Base-by-base conservation (phyloP, 371 early-diverging fungal species). In the Mortierella polycephala region DNA sequence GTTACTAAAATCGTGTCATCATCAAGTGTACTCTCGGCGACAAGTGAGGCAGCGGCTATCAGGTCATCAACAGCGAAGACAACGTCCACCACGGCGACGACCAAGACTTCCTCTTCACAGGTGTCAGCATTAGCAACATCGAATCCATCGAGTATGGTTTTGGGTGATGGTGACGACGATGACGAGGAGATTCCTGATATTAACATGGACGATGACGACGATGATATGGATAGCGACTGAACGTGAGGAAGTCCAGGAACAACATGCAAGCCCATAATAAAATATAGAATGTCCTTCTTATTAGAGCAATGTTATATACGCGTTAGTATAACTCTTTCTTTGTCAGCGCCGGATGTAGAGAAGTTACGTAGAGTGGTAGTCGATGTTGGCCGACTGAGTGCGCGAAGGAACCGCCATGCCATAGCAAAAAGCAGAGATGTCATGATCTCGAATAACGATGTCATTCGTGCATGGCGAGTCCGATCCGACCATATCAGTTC, bases 181-280 rank as follows among this genome's bases (percentile, higher is more conserved):
- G 71, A 75, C 18, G 40, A 62, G 13, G 71, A 62, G 44, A 75
- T 75, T 18, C 76, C 76, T 6, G 67, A 61, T 7, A 75, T 75
- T 20, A 67, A 70, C 39, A 75, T 75, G 71, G 76, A 71, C 7
- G 76, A 75, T 37, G 75, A 71, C 30, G 67, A 67, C n/a, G 74
- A 74, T 18, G 74, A 74, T 37, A 71, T 70, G 71, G 76, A 71
- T 59, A 71, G 71, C 71, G 70, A 75, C 7, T 69, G 62, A 50
- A 46, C n/a, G 20, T 51, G 14, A 47, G 14, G 18, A 16, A 7
- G 8, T 20, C 9, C 45, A 59, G 12, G n/a, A 56, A 39, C 42
- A 6, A n/a, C 39, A 39, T 39, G 6, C 6, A 18, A 12, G 9
- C n/a, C 47, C n/a, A 56, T 30, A 39, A 40, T 30, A 30, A 30